A percentile compares a stretch with the other conserved stretches of the same genome.
Conservation (phyloP, 495 filamentous ascomycete species). For the Daldinia grandis region DNA sequence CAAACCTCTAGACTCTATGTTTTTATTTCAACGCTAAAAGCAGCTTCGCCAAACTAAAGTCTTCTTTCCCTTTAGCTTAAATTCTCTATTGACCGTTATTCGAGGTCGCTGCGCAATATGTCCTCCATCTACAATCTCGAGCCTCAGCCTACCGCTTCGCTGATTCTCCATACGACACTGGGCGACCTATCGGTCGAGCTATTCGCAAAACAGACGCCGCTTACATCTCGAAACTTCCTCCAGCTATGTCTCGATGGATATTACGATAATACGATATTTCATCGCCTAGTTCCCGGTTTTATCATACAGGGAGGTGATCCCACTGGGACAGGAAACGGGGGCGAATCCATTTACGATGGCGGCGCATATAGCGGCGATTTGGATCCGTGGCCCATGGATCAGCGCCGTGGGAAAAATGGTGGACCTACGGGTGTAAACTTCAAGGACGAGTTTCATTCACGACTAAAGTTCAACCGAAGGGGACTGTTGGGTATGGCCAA, state of each 20-base stretch:
- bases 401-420: conserved; percentile 64
- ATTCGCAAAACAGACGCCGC: conserved; percentile 91
- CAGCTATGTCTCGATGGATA: conserved; percentile 94
- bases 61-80: not conserved
- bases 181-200: conserved; percentile 91
- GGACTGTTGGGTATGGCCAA: conserved; percentile 96
- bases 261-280: conserved; percentile 91
- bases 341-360: conserved; percentile 88
- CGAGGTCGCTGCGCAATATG: conserved; percentile 60
- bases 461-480: conserved; percentile 90
- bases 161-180: conserved; percentile 84
- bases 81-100: not conserved
- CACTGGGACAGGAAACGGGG: conserved; percentile 85
- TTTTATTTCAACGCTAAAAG: not conserved
- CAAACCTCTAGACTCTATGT: not conserved
- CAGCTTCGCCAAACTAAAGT: not conserved
- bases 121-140: conserved; percentile 92
- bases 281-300: conserved; percentile 90
- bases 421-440: conserved; percentile 67
- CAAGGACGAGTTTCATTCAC: conserved; percentile 89
- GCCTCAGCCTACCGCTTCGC: conserved; percentile 89
- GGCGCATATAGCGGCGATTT: conserved; percentile 73
- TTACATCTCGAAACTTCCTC: conserved; percentile 93
- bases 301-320: conserved; percentile 92
- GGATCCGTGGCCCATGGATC: conserved; percentile 69